phyloP scores from a whole-genome alignment of 2,329 filamentous ascomycete genomes.

The Aspergillus sp. region DNA sequence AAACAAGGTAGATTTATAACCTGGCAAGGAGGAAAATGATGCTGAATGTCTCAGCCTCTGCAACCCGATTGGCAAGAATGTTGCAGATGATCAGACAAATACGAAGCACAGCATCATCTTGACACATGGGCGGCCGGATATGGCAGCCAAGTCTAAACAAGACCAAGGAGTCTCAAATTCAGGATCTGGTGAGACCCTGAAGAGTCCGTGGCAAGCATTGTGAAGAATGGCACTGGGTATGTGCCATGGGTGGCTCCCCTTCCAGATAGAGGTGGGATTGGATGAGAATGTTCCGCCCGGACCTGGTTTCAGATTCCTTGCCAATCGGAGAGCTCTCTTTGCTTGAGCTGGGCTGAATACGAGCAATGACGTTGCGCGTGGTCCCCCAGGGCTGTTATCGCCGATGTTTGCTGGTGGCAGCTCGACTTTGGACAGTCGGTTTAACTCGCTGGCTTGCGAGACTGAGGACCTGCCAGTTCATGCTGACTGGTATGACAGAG shows the following conservation, averaged over 20 bases:
- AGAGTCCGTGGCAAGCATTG: background rate
- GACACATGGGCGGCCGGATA: background rate
- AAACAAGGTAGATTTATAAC: background rate
- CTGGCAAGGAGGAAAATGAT: background rate
- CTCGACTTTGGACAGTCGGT: too few relatives aligned
- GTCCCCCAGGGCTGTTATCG: too few relatives aligned
- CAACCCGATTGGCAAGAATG: background rate
- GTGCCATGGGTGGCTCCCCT: background rate
- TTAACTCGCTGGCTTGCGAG: too few relatives aligned
- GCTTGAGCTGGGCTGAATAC: background rate
- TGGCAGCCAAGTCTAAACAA: background rate
- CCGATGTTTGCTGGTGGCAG: too few relatives aligned
- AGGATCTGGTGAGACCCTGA: background rate
- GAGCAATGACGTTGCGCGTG: background rate
- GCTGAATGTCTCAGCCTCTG: conserved; percentile 4
- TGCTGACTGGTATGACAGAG: too few relatives aligned
- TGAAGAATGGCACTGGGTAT: background rate
- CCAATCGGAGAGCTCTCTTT: background rate
- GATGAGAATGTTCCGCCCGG: background rate
- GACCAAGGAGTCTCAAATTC: background rate
- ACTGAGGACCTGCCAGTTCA: too few relatives aligned
- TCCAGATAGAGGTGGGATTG: background rate
- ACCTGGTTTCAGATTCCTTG: background rate
- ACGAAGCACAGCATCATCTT: conserved; percentile 4
- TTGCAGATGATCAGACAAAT: conserved; percentile 9